Evolutionary conservation across 2,329 filamentous ascomycete genomes (phyloP), one percentile per base, ranked within the genome.

Genomic region (Sporothrix pallida): DNA sequence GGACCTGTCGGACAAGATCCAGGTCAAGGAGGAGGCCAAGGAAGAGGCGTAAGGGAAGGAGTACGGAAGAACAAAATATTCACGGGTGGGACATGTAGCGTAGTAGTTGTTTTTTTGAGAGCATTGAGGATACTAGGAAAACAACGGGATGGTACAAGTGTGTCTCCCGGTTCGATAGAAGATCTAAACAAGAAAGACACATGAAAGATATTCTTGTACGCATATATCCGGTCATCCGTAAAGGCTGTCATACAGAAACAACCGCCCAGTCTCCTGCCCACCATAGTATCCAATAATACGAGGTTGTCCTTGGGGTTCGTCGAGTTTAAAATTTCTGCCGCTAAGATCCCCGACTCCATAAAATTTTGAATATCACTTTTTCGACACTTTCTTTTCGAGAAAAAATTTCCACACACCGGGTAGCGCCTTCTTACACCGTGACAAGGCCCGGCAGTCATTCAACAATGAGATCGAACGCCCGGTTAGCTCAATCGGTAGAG

Each of bases 401-500:
- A 52, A 52, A 52, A n/a, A 52, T n/a, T 0, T 17, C 60, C 17
- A 13, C n/a, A 37, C 60, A 6, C 13, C 60, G n/a, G 46, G 17
- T 13, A 46, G 60, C 42, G 60, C 60, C 60, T 65, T 65, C 60
- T 65, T 46, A 12, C 9, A 65, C 42, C 37, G 37, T 42, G 60
- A 65, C 37, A 65, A 46, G 60, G 37, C 37, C 52, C 52, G 20
- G n/a, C 52, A 54, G 20, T 56, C 62, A 6, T 20, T 23, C 73
- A 76, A 74, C 60, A 76, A 76, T 65, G 71, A 76, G 75, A 75
- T 73, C 72, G 42, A 74, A 76, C 75, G 85, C 86, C 86, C 83
- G 85, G 86, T 85, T 90, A 89, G 87, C 87, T 89, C 87, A 89
- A 89, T 89, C 87, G 87, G 87, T 90, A 91, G 89, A 91, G 88